A percentile compares a stretch with the other conserved stretches of the same genome.
Evolutionary conservation across 208 protist species (phyloP).

Genomic region (Blastocrithidia nonstop): DNA sequence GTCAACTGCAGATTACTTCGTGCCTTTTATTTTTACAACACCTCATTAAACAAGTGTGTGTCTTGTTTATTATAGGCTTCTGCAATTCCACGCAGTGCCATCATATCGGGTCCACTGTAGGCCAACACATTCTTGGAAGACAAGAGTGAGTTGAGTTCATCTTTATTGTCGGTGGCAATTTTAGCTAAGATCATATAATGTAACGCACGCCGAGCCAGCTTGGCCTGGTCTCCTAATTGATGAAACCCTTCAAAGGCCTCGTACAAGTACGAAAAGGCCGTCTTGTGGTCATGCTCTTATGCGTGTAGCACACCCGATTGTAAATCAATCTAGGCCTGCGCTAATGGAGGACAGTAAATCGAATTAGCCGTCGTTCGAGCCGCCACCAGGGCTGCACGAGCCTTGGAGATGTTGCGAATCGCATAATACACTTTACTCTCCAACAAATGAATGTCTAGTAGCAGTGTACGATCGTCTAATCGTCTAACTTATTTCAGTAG

Average conservation of each 20-base stretch:
- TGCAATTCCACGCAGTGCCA: conserved; percentile 90
- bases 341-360: conserved; percentile 96
- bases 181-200: conserved; percentile 98
- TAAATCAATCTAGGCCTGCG: conserved; percentile 97
- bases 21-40: conserved; percentile 23
- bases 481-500: conserved; percentile 91
- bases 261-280: conserved; percentile 97
- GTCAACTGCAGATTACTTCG: conserved; percentile 4
- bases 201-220: conserved; percentile 74
- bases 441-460: conserved; percentile 96
- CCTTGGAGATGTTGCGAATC: conserved; percentile 87
- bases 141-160: conserved; percentile 68
- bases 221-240: conserved; percentile 65
- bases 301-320: conserved; percentile 94
- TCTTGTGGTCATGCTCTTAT: conserved; percentile 97
- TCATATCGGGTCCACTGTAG: conserved; percentile 82
- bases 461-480: conserved; percentile 95
- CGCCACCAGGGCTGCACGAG: conserved; percentile 90
- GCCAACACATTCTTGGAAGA: conserved; percentile 83
- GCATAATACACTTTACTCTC: conserved; percentile 92
- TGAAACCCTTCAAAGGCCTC: conserved; percentile 97
- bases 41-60: conserved; percentile 87
- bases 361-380: conserved; percentile 95
- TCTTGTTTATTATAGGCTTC: conserved; percentile 89
- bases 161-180: conserved; percentile 66